phyloP scores from a whole-genome alignment of 192 early-diverging fungal genomes.

The Coemansia sp. region DNA sequence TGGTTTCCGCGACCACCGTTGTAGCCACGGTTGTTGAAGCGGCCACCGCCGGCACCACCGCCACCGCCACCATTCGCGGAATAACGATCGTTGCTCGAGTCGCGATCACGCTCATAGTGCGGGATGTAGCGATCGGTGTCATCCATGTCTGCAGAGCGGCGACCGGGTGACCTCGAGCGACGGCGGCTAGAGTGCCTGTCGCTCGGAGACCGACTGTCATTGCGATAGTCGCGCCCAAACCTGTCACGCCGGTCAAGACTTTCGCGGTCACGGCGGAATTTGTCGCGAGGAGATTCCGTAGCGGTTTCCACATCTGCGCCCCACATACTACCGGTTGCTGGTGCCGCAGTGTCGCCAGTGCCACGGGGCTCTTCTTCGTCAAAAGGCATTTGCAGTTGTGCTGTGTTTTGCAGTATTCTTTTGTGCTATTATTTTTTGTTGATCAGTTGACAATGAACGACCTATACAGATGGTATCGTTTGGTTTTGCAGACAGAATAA shows the following conservation, averaged over 20 bases:
- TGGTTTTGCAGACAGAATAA: neutral
- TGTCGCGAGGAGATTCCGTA: conserved; percentile 33
- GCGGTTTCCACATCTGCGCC: conserved; percentile 19
- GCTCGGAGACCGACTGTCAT: conserved; percentile 29
- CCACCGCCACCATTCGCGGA: conserved; percentile 44
- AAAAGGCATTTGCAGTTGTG: conserved; percentile 35
- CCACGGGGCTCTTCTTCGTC: conserved; percentile 38
- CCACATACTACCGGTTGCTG: conserved; percentile 17
- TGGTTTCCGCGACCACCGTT: conserved; percentile 40
- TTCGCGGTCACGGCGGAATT: conserved; percentile 49
- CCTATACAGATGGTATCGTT: neutral
- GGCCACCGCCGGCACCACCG: conserved; percentile 36
- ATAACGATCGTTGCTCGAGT: conserved; percentile 38
- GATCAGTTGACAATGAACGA: neutral
- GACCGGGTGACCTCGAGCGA: conserved; percentile 48
- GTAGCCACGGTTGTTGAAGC: conserved; percentile 30
- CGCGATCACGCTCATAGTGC: conserved; percentile 77
- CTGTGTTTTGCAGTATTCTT: neutral
- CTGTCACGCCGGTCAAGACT: conserved; percentile 54
- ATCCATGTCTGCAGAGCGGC: conserved; percentile 39
- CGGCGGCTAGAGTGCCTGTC: conserved; percentile 36
- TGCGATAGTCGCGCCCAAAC: conserved; percentile 48
- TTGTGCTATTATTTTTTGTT: conserved; percentile 6
- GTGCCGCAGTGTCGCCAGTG: conserved; percentile 19
- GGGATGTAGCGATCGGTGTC: conserved; percentile 80